Base-by-base conservation (phyloP, 371 early-diverging fungal genomes). In the Phascolomyces articulosus region DNA sequence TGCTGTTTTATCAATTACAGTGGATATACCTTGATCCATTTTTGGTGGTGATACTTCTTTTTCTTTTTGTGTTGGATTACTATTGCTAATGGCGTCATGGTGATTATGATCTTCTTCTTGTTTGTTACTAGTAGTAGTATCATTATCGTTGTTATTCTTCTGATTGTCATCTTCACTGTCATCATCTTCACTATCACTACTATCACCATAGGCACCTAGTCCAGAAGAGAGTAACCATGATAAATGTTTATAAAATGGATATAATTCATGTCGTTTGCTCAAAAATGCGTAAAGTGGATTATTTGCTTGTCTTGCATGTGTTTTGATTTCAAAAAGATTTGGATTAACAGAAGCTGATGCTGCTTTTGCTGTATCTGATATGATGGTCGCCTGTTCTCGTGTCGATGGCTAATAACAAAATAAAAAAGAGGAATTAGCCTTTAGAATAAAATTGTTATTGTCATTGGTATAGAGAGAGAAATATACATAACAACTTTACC, bases 271-370 rank as follows among this genome's bases (percentile, higher is more conserved):
- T 3, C 73, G 69, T 34, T 76, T 73, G 61, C 81, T 78, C 60
- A 92, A 66, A 66, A 92, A 92, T 1, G 72, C 81, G 72, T 91
- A 91, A 28, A 82, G 80, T 13, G 86, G 86, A 55, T 89, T 90
- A 38, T 82, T 80, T 0, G 85, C 87, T 65, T 91, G 90, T 64
- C 86, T 83, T 40, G 87, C 90, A 55, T 90, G 87, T 20, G 88
- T 81, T 20, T 82, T 65, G 55, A 90, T 83, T 68, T 91, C 91
- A 71, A 85, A 82, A n/a, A 85, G 81, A 9, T 63, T 62, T 4
- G 81, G 69, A 18, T 89, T 83, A 10, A 73, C 74, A 6, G 68
- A 41, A 4, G 73, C 72, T 40, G 75, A 71, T 28, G 91, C 77
- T 60, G 85, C 82, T 63, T 78, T 77, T 15, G 91, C 90, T 0